Conservation (phyloP, 768 basidiomycete species). For the Suillus placidus region DNA sequence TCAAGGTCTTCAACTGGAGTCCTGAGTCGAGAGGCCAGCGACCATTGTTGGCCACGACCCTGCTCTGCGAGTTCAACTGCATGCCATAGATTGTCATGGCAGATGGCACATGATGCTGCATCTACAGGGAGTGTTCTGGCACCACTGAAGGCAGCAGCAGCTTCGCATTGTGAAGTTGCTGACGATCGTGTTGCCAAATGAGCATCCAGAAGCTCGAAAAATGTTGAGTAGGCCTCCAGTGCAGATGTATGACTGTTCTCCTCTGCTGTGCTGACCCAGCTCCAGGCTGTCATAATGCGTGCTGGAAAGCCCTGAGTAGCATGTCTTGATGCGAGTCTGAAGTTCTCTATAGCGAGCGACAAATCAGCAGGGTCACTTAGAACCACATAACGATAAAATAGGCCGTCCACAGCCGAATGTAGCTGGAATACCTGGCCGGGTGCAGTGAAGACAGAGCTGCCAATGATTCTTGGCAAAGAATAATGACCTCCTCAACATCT, state of each 20-base stretch:
- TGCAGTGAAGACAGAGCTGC: no score
- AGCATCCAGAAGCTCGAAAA: conserved; percentile 1
- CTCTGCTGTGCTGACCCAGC: conserved; percentile 3
- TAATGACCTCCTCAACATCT: conserved; percentile 29
- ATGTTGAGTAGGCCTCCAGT: background rate
- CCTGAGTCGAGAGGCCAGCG: conserved; percentile 26
- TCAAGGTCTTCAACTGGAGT: conserved; percentile 27
- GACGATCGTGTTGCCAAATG: background rate
- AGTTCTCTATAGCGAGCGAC: no score
- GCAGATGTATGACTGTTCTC: no score
- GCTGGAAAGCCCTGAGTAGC: no score
- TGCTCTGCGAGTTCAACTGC: conserved; percentile 34
- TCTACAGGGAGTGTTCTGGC: background rate
- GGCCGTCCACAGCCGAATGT: no score
- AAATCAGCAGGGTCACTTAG: no score
- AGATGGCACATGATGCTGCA: conserved; percentile 19
- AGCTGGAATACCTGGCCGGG: no score
- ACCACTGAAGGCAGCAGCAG: background rate
- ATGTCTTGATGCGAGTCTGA: no score
- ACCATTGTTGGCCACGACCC: conserved; percentile 31
- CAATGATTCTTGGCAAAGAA: background rate
- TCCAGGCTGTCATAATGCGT: no score
- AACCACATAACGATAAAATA: no score
- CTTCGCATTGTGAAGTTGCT: background rate
- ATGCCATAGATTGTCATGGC: conserved; percentile 2